Base-by-base conservation (phyloP, 108 stramenopile species). In the Cylindrotheca fusiformis region DNA sequence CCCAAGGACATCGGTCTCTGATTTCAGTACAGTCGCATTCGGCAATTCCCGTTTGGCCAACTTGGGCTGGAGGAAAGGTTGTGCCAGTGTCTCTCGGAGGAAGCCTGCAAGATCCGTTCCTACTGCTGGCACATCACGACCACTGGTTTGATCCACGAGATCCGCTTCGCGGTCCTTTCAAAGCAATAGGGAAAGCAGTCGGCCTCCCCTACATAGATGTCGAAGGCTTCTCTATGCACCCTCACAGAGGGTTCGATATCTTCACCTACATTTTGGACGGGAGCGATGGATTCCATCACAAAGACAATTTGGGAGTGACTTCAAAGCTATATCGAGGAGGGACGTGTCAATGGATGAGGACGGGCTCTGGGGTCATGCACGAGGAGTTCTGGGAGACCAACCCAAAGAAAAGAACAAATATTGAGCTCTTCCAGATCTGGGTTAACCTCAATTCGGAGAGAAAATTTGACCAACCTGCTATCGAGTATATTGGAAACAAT, bases 171-270 rank as follows among this genome's bases (percentile, higher is more conserved):
- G 80, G 67, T 45, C 36, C 36, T 6, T 41, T 41, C 36, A 41
- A 41, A 14, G 36, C 36, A 6, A 65, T 90, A 22, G 81, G 83
- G 52, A 58, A 65, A 22, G 71, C 63, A 5, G 73, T 87, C 46
- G 55, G 74, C 4, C 73, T 92, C 18, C 88, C 94, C 3, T 41
- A 41, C 36, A 14, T 41, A 10, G 36, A 41, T 41, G 36, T 41
- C 10, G 90, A 95, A 62, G 93, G 93, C 23, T 95, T 95, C 78
- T 86, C 93, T 0, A 65, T 86, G 10, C 93, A 95, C 77, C 87
- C 90, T 24, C 93, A 95, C 70, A 73, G 88, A 31, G 93, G 93
- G 10, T 95, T 95, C 62, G 62, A 86, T 3, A 95, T 88, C 3
- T 50, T 95, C 1, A 95, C 93, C 1, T 88, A 86, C 58, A 73